A percentile compares a stretch with the other conserved stretches of the same genome.
These are phyloP conservation scores for Fusarium mundagurra DNA, from an alignment of 2,329 filamentous ascomycete species.

Conservation along the genomic window DNA sequence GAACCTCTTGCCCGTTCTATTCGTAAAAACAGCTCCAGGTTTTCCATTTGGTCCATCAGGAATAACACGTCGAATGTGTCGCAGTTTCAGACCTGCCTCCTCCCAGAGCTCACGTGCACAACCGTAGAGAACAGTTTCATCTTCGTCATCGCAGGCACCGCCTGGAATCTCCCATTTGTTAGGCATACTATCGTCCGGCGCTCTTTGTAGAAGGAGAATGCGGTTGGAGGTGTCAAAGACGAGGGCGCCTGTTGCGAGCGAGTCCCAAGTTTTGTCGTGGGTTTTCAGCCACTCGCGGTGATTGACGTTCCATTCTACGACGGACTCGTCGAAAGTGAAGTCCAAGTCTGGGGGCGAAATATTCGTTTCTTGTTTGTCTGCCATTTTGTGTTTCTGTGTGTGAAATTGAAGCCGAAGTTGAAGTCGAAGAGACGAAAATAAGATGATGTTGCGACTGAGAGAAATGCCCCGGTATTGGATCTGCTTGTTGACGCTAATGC, in stretches of 20 bases:
- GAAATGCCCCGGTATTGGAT: background rate
- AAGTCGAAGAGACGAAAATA: background rate
- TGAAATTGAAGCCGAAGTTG: background rate
- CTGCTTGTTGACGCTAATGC: constrained; percentile 4
- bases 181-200: constrained; percentile 56
- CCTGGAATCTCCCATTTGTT: constrained; percentile 60
- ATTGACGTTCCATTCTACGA: constrained; percentile 39
- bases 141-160: constrained; percentile 56
- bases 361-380: background rate
- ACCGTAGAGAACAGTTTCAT: constrained; percentile 54
- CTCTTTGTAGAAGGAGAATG: constrained; percentile 59
- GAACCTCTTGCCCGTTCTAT: constrained; percentile 45
- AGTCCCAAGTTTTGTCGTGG: constrained; percentile 43
- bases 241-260: constrained; percentile 47
- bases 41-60: constrained; percentile 39
- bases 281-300: constrained; percentile 39
- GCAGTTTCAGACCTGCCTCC: constrained; percentile 54
- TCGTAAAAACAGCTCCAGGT: constrained; percentile 47
- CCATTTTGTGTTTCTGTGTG: constrained; percentile 9
- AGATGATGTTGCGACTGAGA: background rate
- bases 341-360: constrained; percentile 8
- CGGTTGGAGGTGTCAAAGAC: constrained; percentile 48
- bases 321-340: constrained; percentile 39
- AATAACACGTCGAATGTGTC: constrained; percentile 43
- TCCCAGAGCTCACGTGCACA: constrained; percentile 60